Percentiles rank a stretch among this genome's conserved stretches.
Evolutionary conservation across 2,329 filamentous ascomycete genomes (phyloP).

Genomic region (Ceratocystis ficicola): DNA sequence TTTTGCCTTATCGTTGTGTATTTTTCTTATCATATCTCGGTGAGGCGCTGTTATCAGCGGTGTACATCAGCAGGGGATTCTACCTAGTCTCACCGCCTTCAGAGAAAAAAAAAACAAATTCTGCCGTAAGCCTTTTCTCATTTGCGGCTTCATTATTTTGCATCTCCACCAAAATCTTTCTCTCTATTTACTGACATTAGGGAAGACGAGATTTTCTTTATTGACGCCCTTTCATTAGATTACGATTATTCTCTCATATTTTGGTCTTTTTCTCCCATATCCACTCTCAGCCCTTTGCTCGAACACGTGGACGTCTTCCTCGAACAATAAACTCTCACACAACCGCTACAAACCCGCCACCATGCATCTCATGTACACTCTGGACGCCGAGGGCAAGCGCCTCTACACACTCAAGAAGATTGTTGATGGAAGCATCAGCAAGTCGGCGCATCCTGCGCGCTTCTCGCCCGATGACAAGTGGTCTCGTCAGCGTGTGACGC

Average conservation of each 20-base stretch:
- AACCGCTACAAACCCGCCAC: conserved; percentile 22
- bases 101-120: conserved; percentile 19
- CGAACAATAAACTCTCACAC: background rate
- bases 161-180: conserved; percentile 20
- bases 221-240: background rate
- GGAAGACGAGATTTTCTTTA: background rate
- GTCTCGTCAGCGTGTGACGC: conserved; percentile 84
- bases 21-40: conserved; percentile 11
- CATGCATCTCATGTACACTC: conserved; percentile 68
- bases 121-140: conserved; percentile 17
- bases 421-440: conserved; percentile 70
- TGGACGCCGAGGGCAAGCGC: conserved; percentile 72
- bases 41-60: conserved; percentile 10
- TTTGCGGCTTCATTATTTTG: conserved; percentile 8
- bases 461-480: conserved; percentile 99
- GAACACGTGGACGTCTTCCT: background rate
- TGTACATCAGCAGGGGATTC: background rate
- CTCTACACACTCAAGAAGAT: conserved; percentile 94
- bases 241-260: background rate
- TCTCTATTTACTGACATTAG: background rate
- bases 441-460: conserved; percentile 87
- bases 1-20: conserved; percentile 14
- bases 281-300: background rate
- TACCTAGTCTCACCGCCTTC: conserved; percentile 19
- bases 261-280: background rate